These are phyloP conservation scores for Rhizophora mangle DNA, from an alignment of 345 rosid genomes.

Conservation along the genomic window DNA sequence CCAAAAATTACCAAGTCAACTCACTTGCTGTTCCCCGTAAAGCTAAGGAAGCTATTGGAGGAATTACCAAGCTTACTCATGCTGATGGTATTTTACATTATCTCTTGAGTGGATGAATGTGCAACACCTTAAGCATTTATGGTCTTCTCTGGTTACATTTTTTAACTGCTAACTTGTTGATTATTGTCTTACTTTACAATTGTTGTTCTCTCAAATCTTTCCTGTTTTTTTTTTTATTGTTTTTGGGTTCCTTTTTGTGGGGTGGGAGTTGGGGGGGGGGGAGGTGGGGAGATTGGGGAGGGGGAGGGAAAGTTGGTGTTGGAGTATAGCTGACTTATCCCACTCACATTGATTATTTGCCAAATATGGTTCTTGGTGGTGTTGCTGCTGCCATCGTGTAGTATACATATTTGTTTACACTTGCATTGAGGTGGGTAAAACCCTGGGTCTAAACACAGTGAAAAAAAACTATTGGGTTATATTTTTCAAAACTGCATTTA, in stretches of 20 bases:
- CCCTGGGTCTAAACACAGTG: no score
- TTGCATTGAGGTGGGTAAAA: no score
- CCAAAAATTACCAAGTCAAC: constrained; percentile 80
- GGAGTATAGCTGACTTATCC: no score
- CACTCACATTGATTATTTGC: no score
- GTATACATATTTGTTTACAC: background rate
- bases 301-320: no score
- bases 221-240: no score
- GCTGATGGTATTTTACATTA: constrained; percentile 56
- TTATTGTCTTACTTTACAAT: background rate
- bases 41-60: constrained; percentile 98
- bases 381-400: background rate
- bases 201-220: background rate
- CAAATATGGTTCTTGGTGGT: constrained; percentile 2
- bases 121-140: background rate
- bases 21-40: constrained; percentile 98
- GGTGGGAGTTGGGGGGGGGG: no score
- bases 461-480: no score
- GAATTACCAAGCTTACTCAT: constrained; percentile 84
- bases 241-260: no score
- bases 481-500: no score
- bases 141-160: background rate
- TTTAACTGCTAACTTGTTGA: background rate
- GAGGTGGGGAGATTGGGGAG: no score
- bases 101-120: background rate